Conservation (phyloP, 2,329 filamentous ascomycete genomes). For the Zymoseptoria brevis region DNA sequence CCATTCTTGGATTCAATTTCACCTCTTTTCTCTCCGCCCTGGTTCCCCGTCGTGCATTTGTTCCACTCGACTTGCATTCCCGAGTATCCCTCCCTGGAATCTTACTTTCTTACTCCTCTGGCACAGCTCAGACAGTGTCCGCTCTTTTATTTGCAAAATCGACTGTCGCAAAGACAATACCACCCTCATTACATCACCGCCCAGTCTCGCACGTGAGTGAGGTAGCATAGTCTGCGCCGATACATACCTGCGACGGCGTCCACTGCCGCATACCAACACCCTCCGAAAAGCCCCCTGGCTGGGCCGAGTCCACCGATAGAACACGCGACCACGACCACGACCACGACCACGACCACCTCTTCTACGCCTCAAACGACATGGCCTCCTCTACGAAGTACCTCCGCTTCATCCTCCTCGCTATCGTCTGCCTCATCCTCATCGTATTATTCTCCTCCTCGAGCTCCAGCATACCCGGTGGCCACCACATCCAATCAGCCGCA, state of each 20-base stretch:
- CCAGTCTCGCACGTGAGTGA: neutral
- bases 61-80: neutral
- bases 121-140: neutral
- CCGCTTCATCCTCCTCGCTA: constrained; percentile 67
- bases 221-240: neutral
- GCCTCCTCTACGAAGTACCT: constrained; percentile 64
- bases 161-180: neutral
- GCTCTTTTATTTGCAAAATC: neutral
- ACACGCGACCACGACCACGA: neutral
- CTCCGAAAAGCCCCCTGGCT: neutral
- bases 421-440: constrained; percentile 72
- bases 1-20: neutral
- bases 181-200: neutral
- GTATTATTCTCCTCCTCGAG: constrained; percentile 70
- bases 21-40: neutral
- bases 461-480: constrained; percentile 29
- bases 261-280: neutral
- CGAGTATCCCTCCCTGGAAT: neutral
- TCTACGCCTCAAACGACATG: constrained; percentile 37
- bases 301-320: neutral
- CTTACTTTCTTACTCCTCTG: neutral
- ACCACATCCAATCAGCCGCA: constrained; percentile 27
- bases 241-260: neutral
- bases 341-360: neutral
- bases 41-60: neutral